Evolutionary conservation across 2,329 filamentous ascomycete genomes (phyloP), one percentile per base, ranked within the genome.

Genomic region (Aspergillus pseudonomiae): DNA sequence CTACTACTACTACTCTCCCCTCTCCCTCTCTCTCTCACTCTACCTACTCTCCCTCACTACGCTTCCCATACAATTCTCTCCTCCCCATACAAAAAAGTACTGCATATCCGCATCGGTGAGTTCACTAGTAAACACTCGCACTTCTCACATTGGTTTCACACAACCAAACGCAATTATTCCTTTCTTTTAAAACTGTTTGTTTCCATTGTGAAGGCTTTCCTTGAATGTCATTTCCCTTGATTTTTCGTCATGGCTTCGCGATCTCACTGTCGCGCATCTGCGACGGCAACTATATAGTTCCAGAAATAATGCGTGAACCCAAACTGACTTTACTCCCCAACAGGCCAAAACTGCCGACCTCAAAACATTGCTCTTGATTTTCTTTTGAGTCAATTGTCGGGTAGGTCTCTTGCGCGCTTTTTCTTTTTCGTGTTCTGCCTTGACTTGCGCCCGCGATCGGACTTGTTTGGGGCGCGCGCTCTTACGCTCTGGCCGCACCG

Each of bases 31-130:
- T 70, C 70, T 64, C 68, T 70, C 71, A 68, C 71, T 73, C 73
- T 68, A 65, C 67, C 58, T 59, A 68, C 70, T 70, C 69, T 66
- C 69, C 69, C 73, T 71, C 72, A 71, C 75, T 74, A 72, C 71
- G 70, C 71, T 69, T 64, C 71, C 74, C 76, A 77, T 76, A 78
- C 74, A 76, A 71, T 67, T 69, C 64, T 63, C 64, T 63, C 63
- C 70, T 69, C 64, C 71, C 74, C 76, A 77, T 75, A 78, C 74
- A 76, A 78, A 75, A 74, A 72, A 71, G 74, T 78, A 77, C 74
- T 74, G 68, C 72, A 74, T 74, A 74, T 71, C 72, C 73, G 70
- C 68, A 68, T 71, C 70, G 73, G 75, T 78, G 70, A 75, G 74
- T 72, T 72, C 70, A 72, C 74, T 68, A 70, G 71, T 74, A 70